Evolutionary conservation across 2,329 filamentous ascomycete genomes (phyloP).

Genomic region (Penicillium sp.): DNA sequence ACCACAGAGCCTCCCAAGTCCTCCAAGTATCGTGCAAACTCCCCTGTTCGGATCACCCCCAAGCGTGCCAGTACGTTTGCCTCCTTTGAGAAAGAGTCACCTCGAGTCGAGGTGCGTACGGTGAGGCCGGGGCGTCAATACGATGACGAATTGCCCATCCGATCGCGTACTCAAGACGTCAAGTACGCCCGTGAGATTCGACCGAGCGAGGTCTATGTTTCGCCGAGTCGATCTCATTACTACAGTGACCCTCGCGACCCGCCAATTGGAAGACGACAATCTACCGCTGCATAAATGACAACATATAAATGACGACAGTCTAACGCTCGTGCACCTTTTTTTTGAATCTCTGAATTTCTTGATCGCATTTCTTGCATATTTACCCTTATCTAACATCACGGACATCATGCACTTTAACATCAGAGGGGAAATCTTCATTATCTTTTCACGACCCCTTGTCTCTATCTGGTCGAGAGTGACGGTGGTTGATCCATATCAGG

Average conservation of each 20-base stretch:
- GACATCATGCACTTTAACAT: no score
- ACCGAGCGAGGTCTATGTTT: conserved; percentile 18
- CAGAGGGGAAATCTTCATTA: no score
- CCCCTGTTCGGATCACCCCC: conserved; percentile 22
- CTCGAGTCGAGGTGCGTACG: conserved; percentile 20
- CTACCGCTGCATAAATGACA: conserved; percentile 19
- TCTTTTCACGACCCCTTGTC: no score
- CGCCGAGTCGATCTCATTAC: conserved; percentile 15
- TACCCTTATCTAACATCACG: no score
- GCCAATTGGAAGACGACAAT: conserved; percentile 22
- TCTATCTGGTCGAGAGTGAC: no score
- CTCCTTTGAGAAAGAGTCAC: conserved; percentile 11
- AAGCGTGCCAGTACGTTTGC: conserved; percentile 27
- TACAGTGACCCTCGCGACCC: conserved; percentile 18
- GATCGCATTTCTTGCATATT: no score
- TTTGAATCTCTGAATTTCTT: conserved; percentile 1
- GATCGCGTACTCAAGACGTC: conserved; percentile 22
- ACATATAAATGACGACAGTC: conserved; percentile 16
- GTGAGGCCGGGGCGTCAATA: conserved; percentile 18
- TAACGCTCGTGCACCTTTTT: conserved; percentile 5
- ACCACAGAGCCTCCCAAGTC: conserved; percentile 24
- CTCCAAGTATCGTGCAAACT: conserved; percentile 24
- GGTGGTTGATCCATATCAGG: no score
- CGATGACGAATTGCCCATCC: conserved; percentile 20
- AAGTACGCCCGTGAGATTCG: conserved; percentile 25